A percentile compares a stretch with the other conserved stretches of the same genome.
Conservation (phyloP, 352 stramenopile genomes). For the Globisporangium cystogenes region DNA sequence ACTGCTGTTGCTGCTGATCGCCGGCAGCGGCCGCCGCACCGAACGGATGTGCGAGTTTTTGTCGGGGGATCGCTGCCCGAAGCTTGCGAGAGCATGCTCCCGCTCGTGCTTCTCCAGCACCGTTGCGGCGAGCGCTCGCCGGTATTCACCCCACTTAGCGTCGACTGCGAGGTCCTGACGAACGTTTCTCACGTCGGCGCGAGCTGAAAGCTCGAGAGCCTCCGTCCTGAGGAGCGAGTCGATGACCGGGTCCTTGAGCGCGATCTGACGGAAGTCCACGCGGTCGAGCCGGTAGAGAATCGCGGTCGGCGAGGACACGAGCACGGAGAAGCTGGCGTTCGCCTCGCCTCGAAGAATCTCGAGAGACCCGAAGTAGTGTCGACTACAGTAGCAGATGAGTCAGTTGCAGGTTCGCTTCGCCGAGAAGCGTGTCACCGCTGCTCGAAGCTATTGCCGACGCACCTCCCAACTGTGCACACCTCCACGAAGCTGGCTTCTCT, state of each 20-base stretch:
- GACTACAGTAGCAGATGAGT: no score
- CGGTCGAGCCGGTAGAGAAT: constrained; percentile 64
- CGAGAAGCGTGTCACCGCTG: background rate
- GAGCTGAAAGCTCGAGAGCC: constrained; percentile 25
- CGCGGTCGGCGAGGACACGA: constrained; percentile 53
- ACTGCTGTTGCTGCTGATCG: constrained; percentile 1
- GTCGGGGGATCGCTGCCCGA: constrained; percentile 29
- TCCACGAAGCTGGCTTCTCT: constrained; percentile 43
- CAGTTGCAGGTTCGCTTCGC: no score
- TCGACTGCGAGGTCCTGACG: constrained; percentile 40
- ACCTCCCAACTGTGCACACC: constrained; percentile 30
- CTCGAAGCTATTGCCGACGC: background rate
- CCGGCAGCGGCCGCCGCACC: constrained; percentile 3
- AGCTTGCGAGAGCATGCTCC: constrained; percentile 25
- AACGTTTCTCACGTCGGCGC: constrained; percentile 36
- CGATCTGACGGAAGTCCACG: constrained; percentile 58
- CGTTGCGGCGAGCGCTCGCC: constrained; percentile 28
- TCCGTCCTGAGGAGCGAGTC: constrained; percentile 45
- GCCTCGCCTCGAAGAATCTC: constrained; percentile 32
- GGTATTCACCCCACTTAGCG: constrained; percentile 46
- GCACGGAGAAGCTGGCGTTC: constrained; percentile 45
- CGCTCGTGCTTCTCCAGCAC: constrained; percentile 32
- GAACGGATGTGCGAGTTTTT: constrained; percentile 9
- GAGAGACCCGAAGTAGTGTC: constrained; percentile 60
- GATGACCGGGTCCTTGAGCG: constrained; percentile 45